Percentiles rank a stretch among this genome's conserved stretches.
Evolutionary conservation across 225 moss, liverwort and hornwort species (phyloP).

Genomic region (Rhytidiadelphus loreus): DNA sequence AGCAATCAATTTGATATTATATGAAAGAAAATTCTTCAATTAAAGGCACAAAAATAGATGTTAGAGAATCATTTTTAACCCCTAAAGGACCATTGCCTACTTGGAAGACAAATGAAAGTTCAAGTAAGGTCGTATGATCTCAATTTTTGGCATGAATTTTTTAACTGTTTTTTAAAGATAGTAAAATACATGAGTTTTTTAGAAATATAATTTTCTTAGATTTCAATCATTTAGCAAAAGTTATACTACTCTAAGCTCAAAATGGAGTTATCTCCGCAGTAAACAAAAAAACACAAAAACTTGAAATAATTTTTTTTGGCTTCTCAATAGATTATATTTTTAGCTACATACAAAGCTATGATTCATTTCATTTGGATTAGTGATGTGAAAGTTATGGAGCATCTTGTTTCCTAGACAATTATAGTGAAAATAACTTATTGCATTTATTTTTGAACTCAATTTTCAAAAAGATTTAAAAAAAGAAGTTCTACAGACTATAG

Average conservation of each 20-base stretch:
- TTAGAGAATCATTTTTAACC: background rate
- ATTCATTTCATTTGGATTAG: background rate
- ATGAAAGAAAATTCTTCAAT: background rate
- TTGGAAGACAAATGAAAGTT: background rate
- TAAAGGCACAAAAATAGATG: rapidly evolving
- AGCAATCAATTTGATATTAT: background rate
- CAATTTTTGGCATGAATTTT: background rate
- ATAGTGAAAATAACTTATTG: too few relatives aligned
- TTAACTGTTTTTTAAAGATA: rapidly evolving
- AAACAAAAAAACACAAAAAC: background rate
- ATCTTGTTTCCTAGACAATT: rapidly evolving
- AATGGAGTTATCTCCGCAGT: background rate
- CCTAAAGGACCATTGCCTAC: background rate
- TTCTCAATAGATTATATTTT: background rate
- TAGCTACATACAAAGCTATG: rapidly evolving
- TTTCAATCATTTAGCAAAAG: background rate
- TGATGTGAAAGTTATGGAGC: too few relatives aligned
- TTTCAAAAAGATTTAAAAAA: too few relatives aligned
- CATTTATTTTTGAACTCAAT: too few relatives aligned
- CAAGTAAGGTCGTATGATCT: rapidly evolving
- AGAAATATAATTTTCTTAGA: background rate
- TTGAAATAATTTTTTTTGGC: background rate
- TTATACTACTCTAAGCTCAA: background rate
- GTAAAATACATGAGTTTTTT: background rate
- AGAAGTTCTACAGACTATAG: too few relatives aligned